These are phyloP conservation scores for Malassezia furfur DNA, from an alignment of 1,284 basidiomycete genomes.

Conservation along the genomic window DNA sequence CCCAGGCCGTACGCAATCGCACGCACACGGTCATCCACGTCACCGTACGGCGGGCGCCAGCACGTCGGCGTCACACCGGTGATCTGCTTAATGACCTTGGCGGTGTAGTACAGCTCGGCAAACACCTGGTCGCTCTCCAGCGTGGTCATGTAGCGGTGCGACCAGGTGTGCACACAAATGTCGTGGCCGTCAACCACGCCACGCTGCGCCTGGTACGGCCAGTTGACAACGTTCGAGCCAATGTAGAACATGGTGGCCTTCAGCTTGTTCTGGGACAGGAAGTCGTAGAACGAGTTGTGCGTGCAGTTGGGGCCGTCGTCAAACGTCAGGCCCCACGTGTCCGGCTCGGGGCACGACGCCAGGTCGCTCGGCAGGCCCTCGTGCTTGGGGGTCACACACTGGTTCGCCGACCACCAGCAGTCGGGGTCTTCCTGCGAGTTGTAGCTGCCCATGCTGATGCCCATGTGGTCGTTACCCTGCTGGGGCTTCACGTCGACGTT, in stretches of 20 bases:
- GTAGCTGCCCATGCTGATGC: not conserved
- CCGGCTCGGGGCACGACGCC: constrained; percentile 49
- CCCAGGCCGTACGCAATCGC: constrained; percentile 52
- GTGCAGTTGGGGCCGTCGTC: constrained; percentile 40
- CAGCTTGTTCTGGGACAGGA: constrained; percentile 19
- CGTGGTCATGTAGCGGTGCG: constrained; percentile 23
- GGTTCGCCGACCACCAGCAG: constrained; percentile 40
- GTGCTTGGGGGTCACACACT: constrained; percentile 43
- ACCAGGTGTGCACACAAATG: constrained; percentile 27
- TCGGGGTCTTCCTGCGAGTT: constrained; percentile 29
- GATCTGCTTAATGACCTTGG: constrained; percentile 51
- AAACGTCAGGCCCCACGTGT: constrained; percentile 43
- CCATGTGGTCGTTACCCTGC: not conserved
- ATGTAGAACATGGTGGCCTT: constrained; percentile 31
- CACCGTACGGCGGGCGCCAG: constrained; percentile 50
- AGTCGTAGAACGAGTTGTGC: constrained; percentile 28
- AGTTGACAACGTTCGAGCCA: constrained; percentile 48
- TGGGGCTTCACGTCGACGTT: constrained; percentile 24
- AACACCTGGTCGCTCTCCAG: constrained; percentile 44
- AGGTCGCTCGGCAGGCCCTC: constrained; percentile 48
- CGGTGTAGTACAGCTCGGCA: constrained; percentile 54
- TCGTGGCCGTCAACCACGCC: constrained; percentile 23
- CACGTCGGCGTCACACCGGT: constrained; percentile 51
- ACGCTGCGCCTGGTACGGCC: constrained; percentile 54
- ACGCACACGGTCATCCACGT: constrained; percentile 52